Percentiles rank a stretch among this genome's conserved stretches.
Conservation (phyloP, 1,284 basidiomycete species). For the Singerocomus rubriflavus region DNA sequence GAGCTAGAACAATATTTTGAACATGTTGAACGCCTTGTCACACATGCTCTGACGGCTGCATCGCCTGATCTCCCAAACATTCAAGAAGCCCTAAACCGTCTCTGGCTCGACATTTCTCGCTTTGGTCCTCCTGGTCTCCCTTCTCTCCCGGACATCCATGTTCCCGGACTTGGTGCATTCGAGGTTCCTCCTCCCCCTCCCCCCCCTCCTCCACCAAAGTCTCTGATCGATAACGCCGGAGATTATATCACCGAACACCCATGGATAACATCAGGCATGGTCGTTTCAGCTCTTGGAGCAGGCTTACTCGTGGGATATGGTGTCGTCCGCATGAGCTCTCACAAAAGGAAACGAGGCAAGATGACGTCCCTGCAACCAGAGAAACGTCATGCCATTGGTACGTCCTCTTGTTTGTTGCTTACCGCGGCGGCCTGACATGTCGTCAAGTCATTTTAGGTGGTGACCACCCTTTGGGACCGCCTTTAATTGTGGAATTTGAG, state of each 20-base stretch:
- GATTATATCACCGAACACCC: conserved; percentile 58
- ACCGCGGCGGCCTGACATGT: conserved; percentile 11
- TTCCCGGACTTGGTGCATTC: conserved; percentile 68
- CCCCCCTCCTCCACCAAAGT: conserved; percentile 52
- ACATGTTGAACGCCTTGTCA: conserved; percentile 62
- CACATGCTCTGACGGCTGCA: conserved; percentile 54
- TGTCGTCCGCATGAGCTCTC: conserved; percentile 27
- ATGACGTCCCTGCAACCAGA: conserved; percentile 38
- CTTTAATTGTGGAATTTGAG: conserved; percentile 70
- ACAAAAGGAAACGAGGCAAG: conserved; percentile 36
- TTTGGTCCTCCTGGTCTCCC: conserved; percentile 67
- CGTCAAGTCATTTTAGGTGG: conserved; percentile 73
- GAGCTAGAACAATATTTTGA: conserved; percentile 70
- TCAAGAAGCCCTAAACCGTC: conserved; percentile 59
- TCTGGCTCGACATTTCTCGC: conserved; percentile 75
- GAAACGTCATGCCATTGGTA: conserved; percentile 69
- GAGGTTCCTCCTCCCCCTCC: conserved; percentile 64
- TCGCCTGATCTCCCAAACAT: conserved; percentile 60
- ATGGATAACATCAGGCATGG: conserved; percentile 52
- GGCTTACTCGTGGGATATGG: conserved; percentile 59
- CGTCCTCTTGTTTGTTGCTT: conserved; percentile 26
- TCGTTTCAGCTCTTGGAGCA: conserved; percentile 53
- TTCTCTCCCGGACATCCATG: conserved; percentile 57
- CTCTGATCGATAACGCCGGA: conserved; percentile 44
- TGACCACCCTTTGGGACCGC: conserved; percentile 64